Evolutionary conservation across 1,139 yeast genomes (phyloP).

Genomic region (Magnusiomyces suaveolens): DNA sequence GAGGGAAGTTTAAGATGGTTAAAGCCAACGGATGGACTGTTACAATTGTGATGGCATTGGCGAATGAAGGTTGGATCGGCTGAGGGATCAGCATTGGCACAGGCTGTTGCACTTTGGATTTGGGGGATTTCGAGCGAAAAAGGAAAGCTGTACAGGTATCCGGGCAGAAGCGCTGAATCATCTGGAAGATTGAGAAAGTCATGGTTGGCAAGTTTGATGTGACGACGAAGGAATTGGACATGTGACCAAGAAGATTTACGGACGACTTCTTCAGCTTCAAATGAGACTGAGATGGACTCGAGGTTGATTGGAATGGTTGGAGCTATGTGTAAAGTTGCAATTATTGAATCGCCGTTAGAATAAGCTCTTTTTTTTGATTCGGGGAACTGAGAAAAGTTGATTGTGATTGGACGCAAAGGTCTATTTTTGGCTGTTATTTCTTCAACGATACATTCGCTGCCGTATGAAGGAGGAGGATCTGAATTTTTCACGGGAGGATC

Average conservation of each 20-base stretch:
- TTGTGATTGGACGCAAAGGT: neutral
- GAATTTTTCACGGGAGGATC: neutral
- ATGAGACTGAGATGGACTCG: neutral
- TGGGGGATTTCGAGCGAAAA: constrained; percentile 2
- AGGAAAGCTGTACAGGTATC: neutral
- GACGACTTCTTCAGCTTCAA: constrained; percentile 1
- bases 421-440: neutral
- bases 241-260: neutral
- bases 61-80: neutral
- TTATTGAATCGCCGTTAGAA: neutral
- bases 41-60: neutral
- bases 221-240: neutral
- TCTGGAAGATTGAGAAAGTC: neutral
- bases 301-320: neutral
- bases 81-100: neutral
- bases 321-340: neutral
- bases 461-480: neutral
- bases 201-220: neutral
- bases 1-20: neutral
- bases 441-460: constrained; percentile 1
- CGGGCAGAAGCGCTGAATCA: neutral
- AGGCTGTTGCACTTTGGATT: neutral
- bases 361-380: neutral
- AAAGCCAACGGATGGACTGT: neutral
- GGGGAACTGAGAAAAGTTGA: neutral